Conservation (phyloP, 805 yeast genomes). For the Saccharomycopsis vini region DNA sequence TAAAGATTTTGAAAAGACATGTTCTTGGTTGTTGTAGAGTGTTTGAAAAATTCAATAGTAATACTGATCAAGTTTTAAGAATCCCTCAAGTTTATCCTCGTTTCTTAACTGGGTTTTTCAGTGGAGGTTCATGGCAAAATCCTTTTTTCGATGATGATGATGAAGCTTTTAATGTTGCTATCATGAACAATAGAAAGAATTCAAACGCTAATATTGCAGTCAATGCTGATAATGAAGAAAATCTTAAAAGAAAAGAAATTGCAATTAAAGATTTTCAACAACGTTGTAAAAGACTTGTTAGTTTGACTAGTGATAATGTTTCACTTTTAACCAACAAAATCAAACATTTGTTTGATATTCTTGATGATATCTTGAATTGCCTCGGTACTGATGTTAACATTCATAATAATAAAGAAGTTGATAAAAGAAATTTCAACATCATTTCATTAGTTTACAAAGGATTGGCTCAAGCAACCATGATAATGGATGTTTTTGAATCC, state of each 20-base stretch:
- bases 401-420: constrained; percentile 28
- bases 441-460: constrained; percentile 45
- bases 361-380: constrained; percentile 33
- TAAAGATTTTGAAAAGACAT: constrained; percentile 28
- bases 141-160: constrained; percentile 43
- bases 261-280: constrained; percentile 7
- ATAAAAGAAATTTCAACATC: constrained; percentile 42
- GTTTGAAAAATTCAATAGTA: constrained; percentile 6
- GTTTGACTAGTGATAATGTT: constrained; percentile 43
- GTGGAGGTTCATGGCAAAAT: constrained; percentile 75
- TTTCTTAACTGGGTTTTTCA: constrained; percentile 53
- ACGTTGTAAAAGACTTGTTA: constrained; percentile 13
- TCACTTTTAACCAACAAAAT: constrained; percentile 30
- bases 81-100: constrained; percentile 66
- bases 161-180: constrained; percentile 22
- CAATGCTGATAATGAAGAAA: not conserved
- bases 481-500: constrained; percentile 47
- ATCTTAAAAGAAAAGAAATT: constrained; percentile 25
- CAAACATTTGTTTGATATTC: constrained; percentile 30
- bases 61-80: constrained; percentile 7
- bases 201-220: constrained; percentile 9
- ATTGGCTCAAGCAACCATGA: constrained; percentile 38
- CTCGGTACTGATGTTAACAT: not conserved
- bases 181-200: constrained; percentile 18
- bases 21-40: constrained; percentile 7